A percentile compares a stretch with the other conserved stretches of the same genome.
phyloP scores from a whole-genome alignment of 2,329 filamentous ascomycete genomes.

The Sporothrix curviconia region DNA sequence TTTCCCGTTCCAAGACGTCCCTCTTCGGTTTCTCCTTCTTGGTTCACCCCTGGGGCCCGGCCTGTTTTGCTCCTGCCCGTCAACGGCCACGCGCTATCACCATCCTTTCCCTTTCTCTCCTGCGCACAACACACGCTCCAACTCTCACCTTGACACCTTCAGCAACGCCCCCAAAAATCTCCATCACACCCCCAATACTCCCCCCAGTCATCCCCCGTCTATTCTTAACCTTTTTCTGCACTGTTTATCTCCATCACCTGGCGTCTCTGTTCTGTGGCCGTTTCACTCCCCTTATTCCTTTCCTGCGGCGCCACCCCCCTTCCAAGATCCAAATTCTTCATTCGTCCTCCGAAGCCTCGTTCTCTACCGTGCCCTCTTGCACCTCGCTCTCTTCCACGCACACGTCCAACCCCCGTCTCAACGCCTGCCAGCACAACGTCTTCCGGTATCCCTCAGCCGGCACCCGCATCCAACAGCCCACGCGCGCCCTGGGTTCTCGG shows the following conservation, averaged over 20 bases:
- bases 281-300: background rate
- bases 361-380: background rate
- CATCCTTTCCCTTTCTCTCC: background rate
- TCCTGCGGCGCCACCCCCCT: conserved; percentile 13
- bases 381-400: background rate
- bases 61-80: background rate
- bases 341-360: conserved; percentile 13
- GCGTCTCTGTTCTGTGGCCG: background rate
- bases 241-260: background rate
- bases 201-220: background rate
- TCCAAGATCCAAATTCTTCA: conserved; percentile 13
- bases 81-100: background rate
- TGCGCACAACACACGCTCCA: background rate
- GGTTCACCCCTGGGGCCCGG: background rate
- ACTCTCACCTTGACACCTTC: background rate
- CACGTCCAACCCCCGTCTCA: background rate
- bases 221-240: background rate
- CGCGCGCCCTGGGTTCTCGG: background rate
- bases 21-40: no score
- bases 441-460: background rate
- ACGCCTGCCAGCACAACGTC: background rate
- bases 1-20: conserved; percentile 8
- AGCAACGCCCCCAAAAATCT: no score
- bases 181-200: background rate
- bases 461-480: no score